A percentile compares a stretch with the other conserved stretches of the same genome.
Evolutionary conservation across 2,329 filamentous ascomycete species (phyloP).

Genomic region (Paracoccidioides lutzii): DNA sequence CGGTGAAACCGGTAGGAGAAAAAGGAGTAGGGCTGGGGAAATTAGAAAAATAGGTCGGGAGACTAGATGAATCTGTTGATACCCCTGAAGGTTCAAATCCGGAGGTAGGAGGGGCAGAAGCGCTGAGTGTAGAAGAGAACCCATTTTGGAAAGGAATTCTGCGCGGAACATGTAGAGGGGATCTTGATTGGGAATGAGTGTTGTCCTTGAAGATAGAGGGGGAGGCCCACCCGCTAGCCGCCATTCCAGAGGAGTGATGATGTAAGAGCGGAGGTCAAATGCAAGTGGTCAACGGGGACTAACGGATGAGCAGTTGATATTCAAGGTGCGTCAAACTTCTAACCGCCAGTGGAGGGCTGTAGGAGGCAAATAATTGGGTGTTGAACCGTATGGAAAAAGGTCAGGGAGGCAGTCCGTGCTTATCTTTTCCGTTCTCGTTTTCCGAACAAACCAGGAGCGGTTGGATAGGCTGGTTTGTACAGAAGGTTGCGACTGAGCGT

Average conservation of each 20-base stretch:
- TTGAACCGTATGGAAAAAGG: background rate
- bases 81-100: slow-evolving; percentile 16
- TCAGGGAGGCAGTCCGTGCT: background rate
- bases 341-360: background rate
- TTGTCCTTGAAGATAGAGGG: slow-evolving; percentile 24
- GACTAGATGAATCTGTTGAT: slow-evolving; percentile 1
- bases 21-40: slow-evolving; percentile 15
- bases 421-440: background rate
- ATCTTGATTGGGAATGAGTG: slow-evolving; percentile 24
- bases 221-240: slow-evolving; percentile 23
- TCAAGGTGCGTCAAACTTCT: background rate
- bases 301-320: background rate
- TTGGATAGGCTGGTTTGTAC: background rate
- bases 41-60: slow-evolving; percentile 4
- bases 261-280: background rate
- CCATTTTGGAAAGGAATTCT: slow-evolving; percentile 25
- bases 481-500: background rate
- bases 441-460: background rate
- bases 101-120: slow-evolving; percentile 19
- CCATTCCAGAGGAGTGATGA: slow-evolving; percentile 20
- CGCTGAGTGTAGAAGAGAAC: slow-evolving; percentile 18
- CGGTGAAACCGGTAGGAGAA: slow-evolving; percentile 23
- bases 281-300: background rate
- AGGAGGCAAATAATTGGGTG: background rate
- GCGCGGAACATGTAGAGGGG: slow-evolving; percentile 21